phyloP scores from a whole-genome alignment of 495 filamentous ascomycete genomes.

The Neurospora sp. region DNA sequence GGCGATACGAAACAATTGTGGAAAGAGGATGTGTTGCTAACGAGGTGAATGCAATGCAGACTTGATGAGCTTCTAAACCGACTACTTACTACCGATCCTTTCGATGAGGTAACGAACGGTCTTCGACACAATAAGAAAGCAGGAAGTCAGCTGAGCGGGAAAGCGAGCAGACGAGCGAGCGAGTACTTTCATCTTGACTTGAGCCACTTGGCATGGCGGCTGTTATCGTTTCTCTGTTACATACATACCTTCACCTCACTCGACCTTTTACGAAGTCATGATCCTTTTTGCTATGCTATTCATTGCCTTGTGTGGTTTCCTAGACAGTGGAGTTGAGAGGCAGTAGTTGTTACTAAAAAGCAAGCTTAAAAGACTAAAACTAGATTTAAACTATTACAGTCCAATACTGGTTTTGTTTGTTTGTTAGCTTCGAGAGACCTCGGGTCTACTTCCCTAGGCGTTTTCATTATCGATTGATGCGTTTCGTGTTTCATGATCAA shows the following conservation, averaged over 20 bases:
- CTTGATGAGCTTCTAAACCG: conserved; percentile 52
- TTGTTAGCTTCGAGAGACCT: too few relatives aligned
- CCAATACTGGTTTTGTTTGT: too few relatives aligned
- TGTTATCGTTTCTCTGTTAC: not conserved
- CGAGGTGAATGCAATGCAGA: conserved; percentile 32
- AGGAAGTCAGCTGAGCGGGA: not conserved
- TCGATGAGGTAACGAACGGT: not conserved
- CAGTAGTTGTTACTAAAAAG: too few relatives aligned
- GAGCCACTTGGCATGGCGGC: not conserved
- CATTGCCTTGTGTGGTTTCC: not conserved
- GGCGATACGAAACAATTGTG: too few relatives aligned
- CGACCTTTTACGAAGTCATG: not conserved
- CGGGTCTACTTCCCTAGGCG: too few relatives aligned
- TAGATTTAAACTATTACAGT: too few relatives aligned
- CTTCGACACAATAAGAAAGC: not conserved
- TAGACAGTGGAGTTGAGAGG: too few relatives aligned
- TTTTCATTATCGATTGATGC: too few relatives aligned
- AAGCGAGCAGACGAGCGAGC: not conserved
- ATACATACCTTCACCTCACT: not conserved
- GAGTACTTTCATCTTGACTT: not conserved
- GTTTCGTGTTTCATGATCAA: too few relatives aligned
- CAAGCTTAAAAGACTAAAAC: too few relatives aligned
- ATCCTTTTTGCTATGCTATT: not conserved
- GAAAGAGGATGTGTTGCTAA: conserved; percentile 10
- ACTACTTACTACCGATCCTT: not conserved